These are phyloP conservation scores for Rhynchospora pubera DNA, from an alignment of 176 grass and related monocot species.

Conservation along the genomic window DNA sequence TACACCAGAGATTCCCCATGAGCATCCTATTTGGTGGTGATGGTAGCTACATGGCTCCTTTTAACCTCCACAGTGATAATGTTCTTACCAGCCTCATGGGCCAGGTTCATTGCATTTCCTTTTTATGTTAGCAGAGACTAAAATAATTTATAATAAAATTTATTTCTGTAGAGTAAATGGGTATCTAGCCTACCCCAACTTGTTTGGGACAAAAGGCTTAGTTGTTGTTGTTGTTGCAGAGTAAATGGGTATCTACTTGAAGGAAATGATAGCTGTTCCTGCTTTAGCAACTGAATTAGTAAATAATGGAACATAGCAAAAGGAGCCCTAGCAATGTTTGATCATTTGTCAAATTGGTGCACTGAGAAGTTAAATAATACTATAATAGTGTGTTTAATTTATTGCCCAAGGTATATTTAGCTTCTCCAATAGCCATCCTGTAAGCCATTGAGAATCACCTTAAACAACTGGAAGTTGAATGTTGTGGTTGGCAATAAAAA, in stretches of 20 bases:
- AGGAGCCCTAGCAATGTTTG: not conserved
- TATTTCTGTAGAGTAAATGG: not conserved
- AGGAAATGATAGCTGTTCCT: not conserved
- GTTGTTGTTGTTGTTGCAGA: too few species aligned
- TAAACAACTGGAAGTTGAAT: not conserved
- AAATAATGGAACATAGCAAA: not conserved
- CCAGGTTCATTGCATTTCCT: constrained; percentile 44
- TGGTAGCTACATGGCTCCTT: constrained; percentile 98
- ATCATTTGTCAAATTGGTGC: not conserved
- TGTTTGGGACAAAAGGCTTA: too few species aligned
- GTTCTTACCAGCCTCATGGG: constrained; percentile 98
- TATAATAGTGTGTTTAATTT: not conserved
- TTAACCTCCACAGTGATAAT: constrained; percentile 93
- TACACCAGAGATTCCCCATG: constrained; percentile 93
- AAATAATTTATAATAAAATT: not conserved
- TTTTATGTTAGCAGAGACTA: not conserved
- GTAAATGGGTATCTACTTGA: not conserved
- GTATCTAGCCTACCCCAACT: too few species aligned
- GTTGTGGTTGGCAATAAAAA: not conserved
- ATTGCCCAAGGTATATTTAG: not conserved
- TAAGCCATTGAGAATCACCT: not conserved
- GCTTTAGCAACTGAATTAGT: not conserved
- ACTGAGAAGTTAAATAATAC: not conserved
- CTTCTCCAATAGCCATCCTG: not conserved
- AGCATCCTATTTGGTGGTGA: constrained; percentile 90